Conservation (phyloP, 331 rosid species). For the Rhamnella rubrinervis region DNA sequence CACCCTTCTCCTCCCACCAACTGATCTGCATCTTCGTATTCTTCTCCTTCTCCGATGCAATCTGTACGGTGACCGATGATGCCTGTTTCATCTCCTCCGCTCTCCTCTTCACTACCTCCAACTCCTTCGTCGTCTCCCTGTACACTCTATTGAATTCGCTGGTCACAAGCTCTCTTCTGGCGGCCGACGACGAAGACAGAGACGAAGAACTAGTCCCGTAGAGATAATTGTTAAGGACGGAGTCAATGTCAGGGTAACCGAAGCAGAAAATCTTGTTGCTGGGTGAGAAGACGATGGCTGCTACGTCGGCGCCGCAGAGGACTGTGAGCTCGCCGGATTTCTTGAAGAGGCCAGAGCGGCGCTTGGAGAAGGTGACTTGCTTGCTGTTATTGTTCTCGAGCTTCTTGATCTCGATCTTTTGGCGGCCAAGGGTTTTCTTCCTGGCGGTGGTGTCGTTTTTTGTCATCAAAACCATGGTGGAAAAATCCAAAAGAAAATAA, state of each 20-base stretch:
- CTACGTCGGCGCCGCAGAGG: conserved; percentile 40
- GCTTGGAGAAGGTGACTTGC: conserved; percentile 69
- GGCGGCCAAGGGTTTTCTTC: conserved; percentile 42
- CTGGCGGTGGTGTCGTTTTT: not conserved
- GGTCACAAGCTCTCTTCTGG: not conserved
- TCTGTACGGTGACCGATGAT: too few species aligned
- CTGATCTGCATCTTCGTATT: conserved; percentile 17
- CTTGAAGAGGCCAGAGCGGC: conserved; percentile 56
- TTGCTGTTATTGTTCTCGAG: conserved; percentile 39
- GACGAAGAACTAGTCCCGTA: not conserved
- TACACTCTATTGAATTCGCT: conserved; percentile 32
- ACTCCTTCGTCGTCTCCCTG: conserved; percentile 25
- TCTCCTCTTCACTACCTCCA: conserved; percentile 39
- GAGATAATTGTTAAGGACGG: conserved; percentile 29
- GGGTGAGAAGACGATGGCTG: conserved; percentile 47
- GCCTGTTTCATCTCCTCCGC: conserved; percentile 1
- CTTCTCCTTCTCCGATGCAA: not conserved
- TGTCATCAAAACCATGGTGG: not conserved
- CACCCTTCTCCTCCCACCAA: conserved; percentile 28
- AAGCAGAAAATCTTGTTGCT: conserved; percentile 44
- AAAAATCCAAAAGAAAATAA: too few species aligned
- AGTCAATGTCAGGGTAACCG: conserved; percentile 42
- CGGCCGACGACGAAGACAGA: not conserved
- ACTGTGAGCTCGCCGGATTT: conserved; percentile 59
- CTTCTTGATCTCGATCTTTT: conserved; percentile 62